phyloP scores from a whole-genome alignment of 177 flowering plant species.

The Vitis hybrid region DNA sequence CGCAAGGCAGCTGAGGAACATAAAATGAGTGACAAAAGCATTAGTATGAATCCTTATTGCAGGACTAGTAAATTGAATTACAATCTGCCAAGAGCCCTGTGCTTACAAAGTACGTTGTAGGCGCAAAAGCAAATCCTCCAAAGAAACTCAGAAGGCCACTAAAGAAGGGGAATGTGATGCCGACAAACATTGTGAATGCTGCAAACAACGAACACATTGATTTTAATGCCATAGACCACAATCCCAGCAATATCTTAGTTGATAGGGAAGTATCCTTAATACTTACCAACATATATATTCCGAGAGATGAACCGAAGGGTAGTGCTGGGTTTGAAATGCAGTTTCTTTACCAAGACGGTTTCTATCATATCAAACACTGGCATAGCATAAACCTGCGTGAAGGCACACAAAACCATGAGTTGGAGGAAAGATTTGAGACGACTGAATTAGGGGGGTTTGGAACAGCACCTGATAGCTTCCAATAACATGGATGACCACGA shows the following conservation, averaged over 20 bases:
- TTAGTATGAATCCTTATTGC: not conserved
- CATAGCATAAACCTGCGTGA: conserved; percentile 53
- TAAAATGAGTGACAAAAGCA: too few relatives aligned
- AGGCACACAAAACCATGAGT: not conserved
- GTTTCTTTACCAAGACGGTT: conserved; percentile 50
- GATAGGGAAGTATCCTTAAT: not conserved
- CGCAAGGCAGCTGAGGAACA: conserved; percentile 70
- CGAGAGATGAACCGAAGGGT: conserved; percentile 43
- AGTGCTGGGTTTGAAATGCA: conserved; percentile 38
- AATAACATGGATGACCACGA: conserved; percentile 58
- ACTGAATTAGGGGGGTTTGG: not conserved
- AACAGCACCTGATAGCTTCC: conserved; percentile 53
- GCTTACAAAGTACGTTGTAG: conserved; percentile 82
- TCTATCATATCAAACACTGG: conserved; percentile 76
- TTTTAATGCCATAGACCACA: not conserved
- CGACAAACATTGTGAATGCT: conserved; percentile 68
- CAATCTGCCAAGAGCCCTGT: not conserved
- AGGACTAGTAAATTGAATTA: not conserved
- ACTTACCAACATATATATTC: conserved; percentile 58
- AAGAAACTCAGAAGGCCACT: conserved; percentile 74
- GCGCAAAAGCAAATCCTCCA: conserved; percentile 84
- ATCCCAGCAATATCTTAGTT: not conserved
- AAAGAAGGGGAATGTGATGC: conserved; percentile 72
- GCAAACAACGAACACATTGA: conserved; percentile 11
- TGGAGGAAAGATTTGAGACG: too few relatives aligned